Evolutionary conservation across 2,329 filamentous ascomycete genomes (phyloP).

Genomic region (Fusarium pininemorale): DNA sequence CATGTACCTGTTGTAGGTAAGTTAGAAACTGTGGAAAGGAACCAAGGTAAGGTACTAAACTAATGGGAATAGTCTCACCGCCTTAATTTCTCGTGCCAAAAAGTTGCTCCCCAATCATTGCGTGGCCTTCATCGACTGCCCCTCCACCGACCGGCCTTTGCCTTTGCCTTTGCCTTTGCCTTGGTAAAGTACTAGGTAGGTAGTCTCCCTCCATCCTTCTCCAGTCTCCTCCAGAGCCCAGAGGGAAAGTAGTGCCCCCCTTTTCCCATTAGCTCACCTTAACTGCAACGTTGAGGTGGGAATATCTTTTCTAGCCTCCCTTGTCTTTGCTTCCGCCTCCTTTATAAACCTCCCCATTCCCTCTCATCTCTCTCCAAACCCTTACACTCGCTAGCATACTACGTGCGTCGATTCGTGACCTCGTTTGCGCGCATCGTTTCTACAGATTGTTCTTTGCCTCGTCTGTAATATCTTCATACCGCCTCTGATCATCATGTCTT

Average conservation of each 20-base stretch:
- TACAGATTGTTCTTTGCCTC: conserved; percentile 24
- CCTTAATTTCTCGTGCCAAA: conserved; percentile 39
- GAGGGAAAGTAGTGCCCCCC: conserved; percentile 22
- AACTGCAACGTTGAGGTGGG: conserved; percentile 34
- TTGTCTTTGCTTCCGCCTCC: conserved; percentile 26
- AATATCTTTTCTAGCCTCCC: conserved; percentile 39
- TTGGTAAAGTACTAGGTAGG: not conserved
- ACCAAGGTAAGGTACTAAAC: not conserved
- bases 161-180: not conserved
- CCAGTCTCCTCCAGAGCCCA: conserved; percentile 8
- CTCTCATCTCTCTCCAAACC: conserved; percentile 7
- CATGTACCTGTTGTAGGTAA: not conserved
- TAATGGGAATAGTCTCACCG: conserved; percentile 39
- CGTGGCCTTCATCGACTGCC: conserved; percentile 33
- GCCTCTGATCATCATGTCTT: conserved; percentile 37
- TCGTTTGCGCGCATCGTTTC: conserved; percentile 35
- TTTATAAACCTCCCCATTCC: conserved; percentile 35
- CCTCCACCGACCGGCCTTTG: conserved; percentile 25
- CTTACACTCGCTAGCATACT: conserved; percentile 33
- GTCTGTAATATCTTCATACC: conserved; percentile 27
- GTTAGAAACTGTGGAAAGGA: not conserved
- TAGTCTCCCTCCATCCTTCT: not conserved
- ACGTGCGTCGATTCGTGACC: conserved; percentile 36
- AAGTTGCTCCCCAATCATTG: conserved; percentile 31
- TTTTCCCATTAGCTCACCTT: conserved; percentile 26